Percentiles rank a stretch among this genome's conserved stretches.
These are phyloP conservation scores for Suillus brevipes DNA, from an alignment of 768 basidiomycete species.

Conservation along the genomic window DNA sequence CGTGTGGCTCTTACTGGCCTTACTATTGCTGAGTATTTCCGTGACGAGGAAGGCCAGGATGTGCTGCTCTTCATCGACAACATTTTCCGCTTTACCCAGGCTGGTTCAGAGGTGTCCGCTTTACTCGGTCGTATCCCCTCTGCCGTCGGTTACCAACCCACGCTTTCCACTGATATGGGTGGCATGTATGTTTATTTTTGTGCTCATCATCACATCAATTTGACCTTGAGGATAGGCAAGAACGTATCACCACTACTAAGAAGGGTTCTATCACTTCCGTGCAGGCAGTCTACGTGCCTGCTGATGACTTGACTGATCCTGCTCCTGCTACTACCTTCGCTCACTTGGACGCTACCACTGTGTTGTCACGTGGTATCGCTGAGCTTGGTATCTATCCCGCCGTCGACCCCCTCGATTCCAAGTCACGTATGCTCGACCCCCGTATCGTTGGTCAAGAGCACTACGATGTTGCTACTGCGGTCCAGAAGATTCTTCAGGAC, in stretches of 20 bases:
- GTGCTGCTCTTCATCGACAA: conserved; percentile 99
- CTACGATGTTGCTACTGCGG: conserved; percentile 94
- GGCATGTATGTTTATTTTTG: conserved; percentile 69
- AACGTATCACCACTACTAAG: conserved; percentile 99
- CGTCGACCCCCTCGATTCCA: conserved; percentile 98
- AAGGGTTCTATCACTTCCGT: conserved; percentile 99
- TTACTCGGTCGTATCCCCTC: conserved; percentile 99
- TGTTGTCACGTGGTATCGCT: conserved; percentile 98
- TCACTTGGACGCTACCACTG: conserved; percentile 99
- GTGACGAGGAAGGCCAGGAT: conserved; percentile 99
- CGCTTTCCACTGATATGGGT: conserved; percentile 99
- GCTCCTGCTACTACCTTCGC: conserved; percentile 99
- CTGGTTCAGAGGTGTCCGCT: conserved; percentile 99
- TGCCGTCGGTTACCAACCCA: conserved; percentile 99
- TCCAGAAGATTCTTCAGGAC: conserved; percentile 96
- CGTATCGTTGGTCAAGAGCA: conserved; percentile 96
- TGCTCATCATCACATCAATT: background rate
- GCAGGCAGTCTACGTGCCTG: conserved; percentile 99
- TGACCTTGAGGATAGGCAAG: conserved; percentile 64
- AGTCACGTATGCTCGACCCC: conserved; percentile 99
- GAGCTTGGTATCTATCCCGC: conserved; percentile 99
- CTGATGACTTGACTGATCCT: conserved; percentile 99
- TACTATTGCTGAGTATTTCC: conserved; percentile 99
- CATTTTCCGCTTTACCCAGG: conserved; percentile 99
- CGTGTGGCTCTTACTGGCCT: conserved; percentile 99